Conservation (phyloP, 306 rosid species). For the Casuarina equisetifolia region DNA sequence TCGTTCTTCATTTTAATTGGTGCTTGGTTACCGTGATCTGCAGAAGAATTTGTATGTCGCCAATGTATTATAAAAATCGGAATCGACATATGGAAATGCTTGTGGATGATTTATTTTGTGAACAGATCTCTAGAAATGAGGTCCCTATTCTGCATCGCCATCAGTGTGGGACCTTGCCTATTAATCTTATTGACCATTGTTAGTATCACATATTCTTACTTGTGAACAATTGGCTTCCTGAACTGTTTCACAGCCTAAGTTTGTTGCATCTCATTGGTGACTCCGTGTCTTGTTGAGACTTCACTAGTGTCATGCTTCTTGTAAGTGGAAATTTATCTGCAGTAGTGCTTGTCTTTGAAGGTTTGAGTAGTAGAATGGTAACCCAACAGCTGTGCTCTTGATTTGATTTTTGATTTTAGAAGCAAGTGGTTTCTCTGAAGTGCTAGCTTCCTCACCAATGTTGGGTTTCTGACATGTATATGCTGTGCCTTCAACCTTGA, state of each 20-base stretch:
- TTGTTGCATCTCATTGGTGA: neutral
- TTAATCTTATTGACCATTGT: neutral
- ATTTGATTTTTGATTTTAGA: neutral
- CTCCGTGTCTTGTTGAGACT: neutral
- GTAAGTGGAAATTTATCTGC: neutral
- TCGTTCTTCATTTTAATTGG: neutral
- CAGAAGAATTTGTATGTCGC: neutral
- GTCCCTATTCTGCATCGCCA: neutral
- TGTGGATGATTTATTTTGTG: neutral
- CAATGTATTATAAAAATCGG: neutral
- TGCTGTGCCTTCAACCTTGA: conserved; percentile 1
- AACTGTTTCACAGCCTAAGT: neutral
- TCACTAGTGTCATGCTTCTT: neutral
- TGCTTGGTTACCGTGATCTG: neutral
- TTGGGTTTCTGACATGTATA: conserved; percentile 2
- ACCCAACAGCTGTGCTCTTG: neutral
- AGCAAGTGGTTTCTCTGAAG: neutral
- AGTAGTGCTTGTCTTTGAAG: too few relatives aligned
- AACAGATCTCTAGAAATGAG: neutral
- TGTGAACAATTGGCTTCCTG: neutral
- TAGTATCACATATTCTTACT: neutral
- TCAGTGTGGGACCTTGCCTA: neutral
- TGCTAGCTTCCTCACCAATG: conserved; percentile 1
- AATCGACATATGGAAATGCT: neutral
- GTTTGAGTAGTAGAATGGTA: neutral